phyloP scores from a whole-genome alignment of 2,329 filamentous ascomycete genomes.

The Claviceps arundinis region DNA sequence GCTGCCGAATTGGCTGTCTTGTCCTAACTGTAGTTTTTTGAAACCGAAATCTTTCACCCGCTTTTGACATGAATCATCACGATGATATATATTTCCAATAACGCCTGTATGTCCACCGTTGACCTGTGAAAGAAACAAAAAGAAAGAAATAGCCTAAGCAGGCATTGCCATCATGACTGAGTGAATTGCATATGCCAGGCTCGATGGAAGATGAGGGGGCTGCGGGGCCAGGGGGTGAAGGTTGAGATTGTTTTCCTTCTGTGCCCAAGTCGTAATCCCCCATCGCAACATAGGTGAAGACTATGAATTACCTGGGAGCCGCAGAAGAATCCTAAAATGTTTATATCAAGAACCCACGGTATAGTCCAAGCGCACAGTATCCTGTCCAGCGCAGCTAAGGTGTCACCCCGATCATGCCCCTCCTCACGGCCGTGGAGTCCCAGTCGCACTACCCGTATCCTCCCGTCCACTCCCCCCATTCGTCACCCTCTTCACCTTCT shows the following conservation, averaged over 20 bases:
- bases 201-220: neutral
- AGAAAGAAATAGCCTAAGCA: neutral
- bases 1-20: neutral
- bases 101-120: neutral
- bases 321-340: neutral
- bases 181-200: neutral
- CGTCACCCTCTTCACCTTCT: constrained; percentile 50
- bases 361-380: neutral
- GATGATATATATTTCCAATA: constrained; percentile 1
- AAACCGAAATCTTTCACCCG: neutral
- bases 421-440: constrained; percentile 38
- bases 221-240: neutral
- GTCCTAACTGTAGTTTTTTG: neutral
- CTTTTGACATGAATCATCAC: constrained; percentile 5
- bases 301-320: neutral
- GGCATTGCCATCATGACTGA: neutral
- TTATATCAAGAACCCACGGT: neutral
- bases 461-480: constrained; percentile 36
- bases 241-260: neutral
- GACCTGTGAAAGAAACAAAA: neutral
- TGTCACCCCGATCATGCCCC: neutral
- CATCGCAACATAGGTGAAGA: neutral
- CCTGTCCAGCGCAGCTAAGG: neutral
- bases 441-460: constrained; percentile 45
- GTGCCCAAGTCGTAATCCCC: neutral